Evolutionary conservation across 2,329 filamentous ascomycete genomes (phyloP), one percentile per base, ranked within the genome.

Genomic region (Ophiosphaerella korrae): DNA sequence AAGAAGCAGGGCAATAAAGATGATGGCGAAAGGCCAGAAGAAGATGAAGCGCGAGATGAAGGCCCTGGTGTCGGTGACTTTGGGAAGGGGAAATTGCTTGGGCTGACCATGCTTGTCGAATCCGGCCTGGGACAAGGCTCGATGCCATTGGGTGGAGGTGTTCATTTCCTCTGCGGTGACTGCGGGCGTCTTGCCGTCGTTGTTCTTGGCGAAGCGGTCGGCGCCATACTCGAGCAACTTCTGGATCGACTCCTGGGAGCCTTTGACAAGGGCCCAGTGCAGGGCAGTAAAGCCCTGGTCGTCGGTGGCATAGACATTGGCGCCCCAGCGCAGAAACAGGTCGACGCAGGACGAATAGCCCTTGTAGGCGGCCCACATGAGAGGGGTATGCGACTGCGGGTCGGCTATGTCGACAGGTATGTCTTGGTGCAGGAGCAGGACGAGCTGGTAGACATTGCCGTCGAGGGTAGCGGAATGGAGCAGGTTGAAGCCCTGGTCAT

Each of bases 311-410:
- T 96, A 91, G 7, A 97, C 91, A 70, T 92, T 94, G 33, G 94
- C 94, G 45, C 94, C 95, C 92, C 94, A 99, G 62, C 92, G 86
- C 52, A 99, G 77, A 60, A 96, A 93, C 37, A 97, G 75, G 70
- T 97, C 94, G 41, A 97, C 93, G 64, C 91, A 96, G 40, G 88
- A 87, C 0, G 93, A 90, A 71, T 88, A 97, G 32, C 95, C 94
- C 75, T 99, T 99, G 79, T 99, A 99, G 13, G 93, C 93, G 14
- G 94, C 91, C 94, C 94, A 99, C 94, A 99, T 99, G 54, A 99
- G 81, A 53, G 88, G 88, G 1, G 94, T 97, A 74, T 99, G 95
- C 5, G 92, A 91, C 70, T 92, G 93, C 43, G 85, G 85, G 75
- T 99, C 94, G 45, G 88, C 82, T 5, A 94, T 89, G 71, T 99